A percentile compares a stretch with the other conserved stretches of the same genome.
Evolutionary conservation across 805 yeast genomes (phyloP).

Genomic region (Yamadazyma paraphyllophila): DNA sequence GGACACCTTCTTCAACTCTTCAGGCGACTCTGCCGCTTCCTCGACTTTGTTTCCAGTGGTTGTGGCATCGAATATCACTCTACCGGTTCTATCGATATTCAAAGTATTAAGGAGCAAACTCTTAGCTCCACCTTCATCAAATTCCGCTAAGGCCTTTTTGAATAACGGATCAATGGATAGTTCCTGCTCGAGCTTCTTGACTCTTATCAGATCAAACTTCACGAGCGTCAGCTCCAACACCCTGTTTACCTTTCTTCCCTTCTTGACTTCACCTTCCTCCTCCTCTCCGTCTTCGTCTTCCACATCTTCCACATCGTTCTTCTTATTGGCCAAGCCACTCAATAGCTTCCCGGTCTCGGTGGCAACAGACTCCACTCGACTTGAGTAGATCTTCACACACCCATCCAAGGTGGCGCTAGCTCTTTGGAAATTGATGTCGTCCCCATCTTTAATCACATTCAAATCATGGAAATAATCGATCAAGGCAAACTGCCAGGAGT

Average conservation of each 20-base stretch:
- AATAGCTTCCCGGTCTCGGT: slow-evolving; percentile 83
- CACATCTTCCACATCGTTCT: slow-evolving; percentile 24
- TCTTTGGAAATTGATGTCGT: slow-evolving; percentile 74
- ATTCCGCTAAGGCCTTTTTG: slow-evolving; percentile 70
- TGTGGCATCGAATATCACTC: slow-evolving; percentile 68
- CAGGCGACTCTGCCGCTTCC: slow-evolving; percentile 8
- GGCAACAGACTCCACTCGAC: slow-evolving; percentile 89
- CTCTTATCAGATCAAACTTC: slow-evolving; percentile 47
- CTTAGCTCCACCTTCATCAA: slow-evolving; percentile 82
- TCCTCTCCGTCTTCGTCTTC: slow-evolving; percentile 22
- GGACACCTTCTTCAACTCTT: slow-evolving; percentile 15
- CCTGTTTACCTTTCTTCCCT: slow-evolving; percentile 29
- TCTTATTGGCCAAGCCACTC: slow-evolving; percentile 61
- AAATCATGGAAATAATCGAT: slow-evolving; percentile 54
- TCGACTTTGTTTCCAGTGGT: slow-evolving; percentile 22
- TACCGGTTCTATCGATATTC: slow-evolving; percentile 48
- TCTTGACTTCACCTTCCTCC: slow-evolving; percentile 18
- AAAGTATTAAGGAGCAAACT: slow-evolving; percentile 63
- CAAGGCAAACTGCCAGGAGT: slow-evolving; percentile 50
- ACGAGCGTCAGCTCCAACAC: slow-evolving; percentile 48
- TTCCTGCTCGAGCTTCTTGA: slow-evolving; percentile 62
- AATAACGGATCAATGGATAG: slow-evolving; percentile 70
- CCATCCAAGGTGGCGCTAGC: slow-evolving; percentile 94
- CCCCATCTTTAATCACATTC: slow-evolving; percentile 45
- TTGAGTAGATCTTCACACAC: slow-evolving; percentile 87